Percentiles rank a stretch among this genome's conserved stretches.
phyloP scores from a whole-genome alignment of 768 basidiomycete genomes.

The Phanerochaete carnosa region DNA sequence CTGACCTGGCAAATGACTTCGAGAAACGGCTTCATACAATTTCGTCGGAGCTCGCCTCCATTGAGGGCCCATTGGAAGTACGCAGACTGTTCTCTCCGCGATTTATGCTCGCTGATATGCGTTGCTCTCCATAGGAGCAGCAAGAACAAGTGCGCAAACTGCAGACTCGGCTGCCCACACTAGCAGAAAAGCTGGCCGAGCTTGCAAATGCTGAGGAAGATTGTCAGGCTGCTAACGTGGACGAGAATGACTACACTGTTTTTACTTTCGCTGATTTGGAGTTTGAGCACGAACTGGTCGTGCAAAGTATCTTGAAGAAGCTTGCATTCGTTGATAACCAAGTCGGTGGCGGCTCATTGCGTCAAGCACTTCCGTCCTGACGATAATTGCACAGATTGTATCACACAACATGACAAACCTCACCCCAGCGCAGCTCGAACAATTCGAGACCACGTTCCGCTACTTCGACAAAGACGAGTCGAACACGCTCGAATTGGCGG shows the following conservation, averaged over 20 bases:
- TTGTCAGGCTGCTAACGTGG: constrained; percentile 85
- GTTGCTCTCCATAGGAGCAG: constrained; percentile 51
- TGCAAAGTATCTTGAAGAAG: constrained; percentile 81
- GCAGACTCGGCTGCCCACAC: constrained; percentile 61
- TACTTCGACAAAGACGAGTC: constrained; percentile 95
- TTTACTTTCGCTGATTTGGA: constrained; percentile 86
- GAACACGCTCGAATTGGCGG: constrained; percentile 79
- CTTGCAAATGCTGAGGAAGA: constrained; percentile 69
- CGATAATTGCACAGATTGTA: constrained; percentile 59
- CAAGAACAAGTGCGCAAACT: constrained; percentile 64
- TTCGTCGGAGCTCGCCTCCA: constrained; percentile 66
- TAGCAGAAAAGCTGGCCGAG: constrained; percentile 51
- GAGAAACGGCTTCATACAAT: constrained; percentile 63
- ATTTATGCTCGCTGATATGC: neutral
- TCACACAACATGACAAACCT: constrained; percentile 92
- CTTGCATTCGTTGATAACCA: constrained; percentile 97
- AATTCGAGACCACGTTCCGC: constrained; percentile 95
- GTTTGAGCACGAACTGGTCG: constrained; percentile 83
- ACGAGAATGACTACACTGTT: constrained; percentile 95
- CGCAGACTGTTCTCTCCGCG: constrained; percentile 3
- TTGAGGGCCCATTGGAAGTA: constrained; percentile 78
- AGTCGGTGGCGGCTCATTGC: constrained; percentile 36
- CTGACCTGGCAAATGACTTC: constrained; percentile 73
- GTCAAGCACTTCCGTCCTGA: neutral
- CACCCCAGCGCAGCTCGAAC: constrained; percentile 93